Conservation (phyloP, 345 rosid genomes). For the Citrus hindsii region DNA sequence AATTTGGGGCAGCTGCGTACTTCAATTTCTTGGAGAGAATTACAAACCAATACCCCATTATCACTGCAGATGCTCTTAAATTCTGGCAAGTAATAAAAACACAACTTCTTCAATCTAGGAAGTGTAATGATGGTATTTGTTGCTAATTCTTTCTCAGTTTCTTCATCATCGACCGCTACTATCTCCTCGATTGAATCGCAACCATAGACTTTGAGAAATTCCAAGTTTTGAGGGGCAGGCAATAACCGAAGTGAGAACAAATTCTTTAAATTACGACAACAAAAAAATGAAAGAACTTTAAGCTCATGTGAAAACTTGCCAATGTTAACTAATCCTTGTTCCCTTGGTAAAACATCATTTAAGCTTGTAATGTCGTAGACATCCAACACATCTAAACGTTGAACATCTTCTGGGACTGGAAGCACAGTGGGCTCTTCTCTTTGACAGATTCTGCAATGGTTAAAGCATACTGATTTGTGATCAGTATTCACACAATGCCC, state of each 20-base stretch:
- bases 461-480: too few species aligned
- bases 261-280: background rate
- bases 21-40: background rate
- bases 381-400: background rate
- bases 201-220: rapidly evolving
- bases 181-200: background rate
- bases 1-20: background rate
- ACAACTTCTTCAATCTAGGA: background rate
- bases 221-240: too few species aligned
- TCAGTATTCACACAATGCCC: too few species aligned
- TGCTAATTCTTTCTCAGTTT: background rate
- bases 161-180: background rate
- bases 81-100: rapidly evolving
- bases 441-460: background rate
- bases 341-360: background rate
- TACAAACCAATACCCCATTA: background rate
- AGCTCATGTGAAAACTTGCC: background rate
- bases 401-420: background rate
- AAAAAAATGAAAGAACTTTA: background rate
- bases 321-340: background rate
- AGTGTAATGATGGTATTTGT: too few species aligned
- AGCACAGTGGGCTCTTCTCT: background rate
- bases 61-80: background rate
- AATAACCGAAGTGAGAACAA: too few species aligned
- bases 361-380: background rate